Conservation (phyloP, 2,329 filamentous ascomycete genomes). For the Neobulgaria alba region DNA sequence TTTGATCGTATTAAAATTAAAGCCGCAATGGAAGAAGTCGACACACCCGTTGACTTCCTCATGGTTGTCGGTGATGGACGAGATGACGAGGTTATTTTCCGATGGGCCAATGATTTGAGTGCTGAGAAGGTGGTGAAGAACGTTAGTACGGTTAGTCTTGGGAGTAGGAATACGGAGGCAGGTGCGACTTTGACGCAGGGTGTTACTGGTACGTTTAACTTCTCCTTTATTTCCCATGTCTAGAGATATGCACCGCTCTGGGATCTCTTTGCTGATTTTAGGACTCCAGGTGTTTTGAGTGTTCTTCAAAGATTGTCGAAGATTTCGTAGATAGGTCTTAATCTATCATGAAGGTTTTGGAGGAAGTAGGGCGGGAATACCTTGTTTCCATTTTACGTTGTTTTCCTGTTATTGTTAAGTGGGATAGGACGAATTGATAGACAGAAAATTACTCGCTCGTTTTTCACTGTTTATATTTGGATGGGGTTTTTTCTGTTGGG, state of each 20-base stretch:
- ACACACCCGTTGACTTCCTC: slow-evolving; percentile 64
- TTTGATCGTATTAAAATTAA: slow-evolving; percentile 48
- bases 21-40: slow-evolving; percentile 28
- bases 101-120: slow-evolving; percentile 77
- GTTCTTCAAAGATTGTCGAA: slow-evolving; percentile 36
- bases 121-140: slow-evolving; percentile 51
- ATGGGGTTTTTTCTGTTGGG: too few species aligned
- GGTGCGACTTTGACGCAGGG: slow-evolving; percentile 80
- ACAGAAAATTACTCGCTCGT: too few species aligned
- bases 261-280: background rate
- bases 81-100: slow-evolving; percentile 89
- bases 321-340: slow-evolving; percentile 13
- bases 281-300: slow-evolving; percentile 32
- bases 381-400: too few species aligned
- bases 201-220: slow-evolving; percentile 65
- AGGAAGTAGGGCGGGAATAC: too few species aligned
- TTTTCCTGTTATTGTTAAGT: too few species aligned
- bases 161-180: slow-evolving; percentile 81
- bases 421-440: too few species aligned
- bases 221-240: background rate
- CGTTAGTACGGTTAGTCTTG: slow-evolving; percentile 79
- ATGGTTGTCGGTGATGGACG: slow-evolving; percentile 85
- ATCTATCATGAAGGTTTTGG: too few species aligned
- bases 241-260: too few species aligned
- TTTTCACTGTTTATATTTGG: too few species aligned